Evolutionary conservation across 2,329 filamentous ascomycete genomes (phyloP).

Genomic region (Alternaria angustiovoidea): DNA sequence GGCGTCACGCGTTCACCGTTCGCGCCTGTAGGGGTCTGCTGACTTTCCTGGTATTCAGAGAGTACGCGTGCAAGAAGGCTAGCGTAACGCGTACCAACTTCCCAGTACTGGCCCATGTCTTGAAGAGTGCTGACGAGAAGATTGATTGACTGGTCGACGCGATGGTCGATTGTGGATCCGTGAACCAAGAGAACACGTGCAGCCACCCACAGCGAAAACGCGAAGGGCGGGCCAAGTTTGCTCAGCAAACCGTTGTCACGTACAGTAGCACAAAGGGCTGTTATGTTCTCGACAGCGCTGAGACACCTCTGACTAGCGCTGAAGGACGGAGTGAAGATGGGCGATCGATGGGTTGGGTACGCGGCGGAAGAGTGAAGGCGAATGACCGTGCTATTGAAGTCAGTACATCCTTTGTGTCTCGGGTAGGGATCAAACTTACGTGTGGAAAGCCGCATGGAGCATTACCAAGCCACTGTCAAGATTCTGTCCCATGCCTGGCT

Average conservation of each 20-base stretch:
- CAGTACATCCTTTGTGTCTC: constrained; percentile 11
- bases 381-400: constrained; percentile 72
- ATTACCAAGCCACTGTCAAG: constrained; percentile 88
- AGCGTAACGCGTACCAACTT: constrained; percentile 83
- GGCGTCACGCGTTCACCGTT: constrained; percentile 79
- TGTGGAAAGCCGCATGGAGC: constrained; percentile 89
- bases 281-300: constrained; percentile 74
- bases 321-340: constrained; percentile 89
- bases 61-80: constrained; percentile 81
- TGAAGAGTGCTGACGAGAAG: constrained; percentile 84
- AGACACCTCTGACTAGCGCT: constrained; percentile 85
- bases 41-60: constrained; percentile 83
- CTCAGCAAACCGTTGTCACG: constrained; percentile 74
- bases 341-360: constrained; percentile 87
- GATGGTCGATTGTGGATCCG: constrained; percentile 86
- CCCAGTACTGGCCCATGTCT: constrained; percentile 84
- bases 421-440: constrained; percentile 58
- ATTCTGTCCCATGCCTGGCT: constrained; percentile 68
- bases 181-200: constrained; percentile 87
- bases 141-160: constrained; percentile 78
- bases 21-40: constrained; percentile 62
- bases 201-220: constrained; percentile 91
- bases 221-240: constrained; percentile 88
- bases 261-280: constrained; percentile 79
- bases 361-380: constrained; percentile 90